Conservation (phyloP, 192 early-diverging fungal species). For the Backusella mclennaniae region DNA sequence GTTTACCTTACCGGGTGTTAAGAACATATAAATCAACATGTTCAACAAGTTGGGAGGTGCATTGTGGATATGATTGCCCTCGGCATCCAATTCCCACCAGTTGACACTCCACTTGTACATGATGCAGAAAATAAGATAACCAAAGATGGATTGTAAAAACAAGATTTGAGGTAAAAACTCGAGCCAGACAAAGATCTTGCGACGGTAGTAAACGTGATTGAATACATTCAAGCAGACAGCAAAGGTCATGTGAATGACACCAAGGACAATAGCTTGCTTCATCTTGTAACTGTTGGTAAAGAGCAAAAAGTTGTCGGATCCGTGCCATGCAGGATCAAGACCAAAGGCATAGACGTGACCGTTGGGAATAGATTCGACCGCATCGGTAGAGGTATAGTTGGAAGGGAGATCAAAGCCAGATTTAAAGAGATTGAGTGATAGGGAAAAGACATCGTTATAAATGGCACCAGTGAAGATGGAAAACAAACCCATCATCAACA, state of each 20-base stretch:
- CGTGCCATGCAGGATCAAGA: slow-evolving; percentile 94
- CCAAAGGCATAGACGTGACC: slow-evolving; percentile 75
- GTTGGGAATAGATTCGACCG: slow-evolving; percentile 61
- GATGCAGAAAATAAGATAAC: slow-evolving; percentile 90
- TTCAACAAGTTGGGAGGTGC: slow-evolving; percentile 93
- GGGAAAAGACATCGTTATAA: slow-evolving; percentile 98
- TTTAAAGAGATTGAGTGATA: slow-evolving; percentile 66
- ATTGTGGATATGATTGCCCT: slow-evolving; percentile 61
- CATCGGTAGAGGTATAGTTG: slow-evolving; percentile 53
- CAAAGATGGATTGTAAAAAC: slow-evolving; percentile 93
- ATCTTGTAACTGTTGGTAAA: slow-evolving; percentile 99
- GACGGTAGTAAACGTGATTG: slow-evolving; percentile 90
- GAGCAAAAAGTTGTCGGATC: slow-evolving; percentile 88
- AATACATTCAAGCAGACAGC: slow-evolving; percentile 86
- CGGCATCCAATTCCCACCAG: slow-evolving; percentile 76
- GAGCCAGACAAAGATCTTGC: slow-evolving; percentile 73
- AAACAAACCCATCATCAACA: slow-evolving; percentile 96
- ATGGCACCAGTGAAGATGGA: slow-evolving; percentile 96
- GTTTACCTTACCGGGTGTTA: slow-evolving; percentile 81
- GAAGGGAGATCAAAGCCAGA: slow-evolving; percentile 80
- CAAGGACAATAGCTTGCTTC: slow-evolving; percentile 97
- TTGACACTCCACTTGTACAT: slow-evolving; percentile 95
- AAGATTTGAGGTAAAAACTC: slow-evolving; percentile 95
- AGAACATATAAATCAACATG: slow-evolving; percentile 99
- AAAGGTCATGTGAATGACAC: slow-evolving; percentile 97